Conservation (phyloP, 176 grass and related monocot genomes). For the Oryza meridionalis region DNA sequence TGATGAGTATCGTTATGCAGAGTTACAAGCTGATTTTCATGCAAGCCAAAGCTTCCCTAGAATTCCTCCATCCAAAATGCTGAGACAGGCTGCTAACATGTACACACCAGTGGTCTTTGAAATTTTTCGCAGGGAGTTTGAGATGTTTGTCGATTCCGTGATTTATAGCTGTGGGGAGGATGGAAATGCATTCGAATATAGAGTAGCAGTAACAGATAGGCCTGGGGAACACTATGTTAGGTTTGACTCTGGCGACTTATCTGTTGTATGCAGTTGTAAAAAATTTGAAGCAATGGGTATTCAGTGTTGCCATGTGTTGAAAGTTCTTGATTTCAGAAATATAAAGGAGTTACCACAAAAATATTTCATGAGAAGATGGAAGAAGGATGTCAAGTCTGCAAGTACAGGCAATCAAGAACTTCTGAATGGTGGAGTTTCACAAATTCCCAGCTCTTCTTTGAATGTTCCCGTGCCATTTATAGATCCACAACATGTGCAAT, state of each 20-base stretch:
- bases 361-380: constrained; percentile 84
- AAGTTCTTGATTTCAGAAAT: constrained; percentile 96
- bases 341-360: constrained; percentile 83
- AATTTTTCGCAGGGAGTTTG: constrained; percentile 82
- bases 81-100: constrained; percentile 76
- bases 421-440: constrained; percentile 43
- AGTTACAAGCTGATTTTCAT: constrained; percentile 94
- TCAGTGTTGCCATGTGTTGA: constrained; percentile 86
- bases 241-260: constrained; percentile 70
- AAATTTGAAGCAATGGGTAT: constrained; percentile 84
- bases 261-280: constrained; percentile 82
- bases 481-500: constrained; percentile 48
- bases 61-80: constrained; percentile 87
- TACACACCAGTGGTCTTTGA: constrained; percentile 89
- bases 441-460: constrained; percentile 45
- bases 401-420: constrained; percentile 44
- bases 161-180: constrained; percentile 74
- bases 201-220: constrained; percentile 78
- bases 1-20: constrained; percentile 79
- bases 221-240: constrained; percentile 73
- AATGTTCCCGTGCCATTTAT: constrained; percentile 46
- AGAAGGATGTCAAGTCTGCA: constrained; percentile 68
- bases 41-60: constrained; percentile 92
- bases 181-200: constrained; percentile 58
- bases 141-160: constrained; percentile 93